Conservation (phyloP, 495 filamentous ascomycete genomes). For the Apodospora peruviana region DNA sequence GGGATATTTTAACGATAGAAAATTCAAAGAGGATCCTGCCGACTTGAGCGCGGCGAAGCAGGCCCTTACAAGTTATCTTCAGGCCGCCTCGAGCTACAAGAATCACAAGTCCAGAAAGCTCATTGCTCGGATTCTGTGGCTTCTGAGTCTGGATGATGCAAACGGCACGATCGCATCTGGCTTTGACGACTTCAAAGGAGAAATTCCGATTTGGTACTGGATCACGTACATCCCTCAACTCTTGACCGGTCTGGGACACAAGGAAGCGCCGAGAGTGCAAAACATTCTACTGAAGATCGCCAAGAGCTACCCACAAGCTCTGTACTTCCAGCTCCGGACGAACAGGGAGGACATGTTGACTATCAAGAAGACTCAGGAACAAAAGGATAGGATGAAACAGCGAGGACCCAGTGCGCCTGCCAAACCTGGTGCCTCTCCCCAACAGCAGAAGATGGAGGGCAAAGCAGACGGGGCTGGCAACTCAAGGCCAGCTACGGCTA, state of each 20-base stretch:
- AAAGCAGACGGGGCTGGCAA: conserved; percentile 15
- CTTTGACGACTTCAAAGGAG: conserved; percentile 92
- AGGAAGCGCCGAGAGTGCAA: conserved; percentile 81
- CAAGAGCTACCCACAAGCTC: conserved; percentile 85
- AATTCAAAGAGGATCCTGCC: conserved; percentile 82
- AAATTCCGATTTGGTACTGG: conserved; percentile 98
- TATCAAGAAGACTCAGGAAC: conserved; percentile 83
- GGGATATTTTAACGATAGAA: conserved; percentile 94
- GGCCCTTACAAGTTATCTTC: conserved; percentile 91
- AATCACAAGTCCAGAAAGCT: conserved; percentile 93
- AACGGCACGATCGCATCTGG: conserved; percentile 72
- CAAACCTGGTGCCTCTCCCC: conserved; percentile 35
- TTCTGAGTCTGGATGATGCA: conserved; percentile 87
- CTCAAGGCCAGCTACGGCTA: conserved; percentile 45
- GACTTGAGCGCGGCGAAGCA: conserved; percentile 78
- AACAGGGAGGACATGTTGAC: conserved; percentile 89
- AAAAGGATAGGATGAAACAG: conserved; percentile 48
- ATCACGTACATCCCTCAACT: conserved; percentile 98
- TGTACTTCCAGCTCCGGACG: conserved; percentile 91
- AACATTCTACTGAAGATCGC: conserved; percentile 86
- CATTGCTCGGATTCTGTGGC: conserved; percentile 92
- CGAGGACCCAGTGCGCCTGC: conserved; percentile 10
- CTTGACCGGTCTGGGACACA: conserved; percentile 78
- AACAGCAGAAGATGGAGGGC: conserved; percentile 41
- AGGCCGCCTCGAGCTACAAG: conserved; percentile 93